phyloP scores from a whole-genome alignment of 2,329 filamentous ascomycete genomes.

The Ophiocordyceps australis region DNA sequence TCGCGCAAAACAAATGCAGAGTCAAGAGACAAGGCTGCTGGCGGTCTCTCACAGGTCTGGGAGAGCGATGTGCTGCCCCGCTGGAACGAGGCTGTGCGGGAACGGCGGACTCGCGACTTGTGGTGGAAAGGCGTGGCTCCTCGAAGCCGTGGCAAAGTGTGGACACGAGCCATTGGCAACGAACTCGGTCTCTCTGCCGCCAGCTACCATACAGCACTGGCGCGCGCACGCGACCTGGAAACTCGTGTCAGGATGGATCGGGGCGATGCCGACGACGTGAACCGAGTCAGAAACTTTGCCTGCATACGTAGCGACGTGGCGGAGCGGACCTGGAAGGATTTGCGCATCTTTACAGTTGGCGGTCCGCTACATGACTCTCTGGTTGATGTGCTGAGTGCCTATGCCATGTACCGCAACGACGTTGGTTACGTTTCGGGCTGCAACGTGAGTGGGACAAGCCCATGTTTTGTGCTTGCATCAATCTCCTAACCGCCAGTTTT shows the following conservation, averaged over 20 bases:
- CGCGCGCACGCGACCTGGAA: conserved; percentile 46
- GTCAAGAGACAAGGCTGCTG: conserved; percentile 33
- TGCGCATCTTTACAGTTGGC: conserved; percentile 51
- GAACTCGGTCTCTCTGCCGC: conserved; percentile 47
- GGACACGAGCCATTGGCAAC: conserved; percentile 56
- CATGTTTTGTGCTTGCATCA: too few relatives aligned
- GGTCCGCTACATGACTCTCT: conserved; percentile 51
- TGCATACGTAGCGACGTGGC: conserved; percentile 46
- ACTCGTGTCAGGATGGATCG: conserved; percentile 31
- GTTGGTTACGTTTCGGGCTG: conserved; percentile 62
- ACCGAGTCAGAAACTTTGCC: conserved; percentile 40
- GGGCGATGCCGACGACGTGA: conserved; percentile 32
- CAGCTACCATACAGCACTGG: conserved; percentile 54
- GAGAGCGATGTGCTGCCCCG: conserved; percentile 60
- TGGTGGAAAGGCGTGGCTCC: conserved; percentile 72
- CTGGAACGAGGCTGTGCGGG: conserved; percentile 52
- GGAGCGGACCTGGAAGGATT: conserved; percentile 47
- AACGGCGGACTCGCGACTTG: conserved; percentile 53
- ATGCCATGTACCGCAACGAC: conserved; percentile 67
- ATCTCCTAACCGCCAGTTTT: too few relatives aligned
- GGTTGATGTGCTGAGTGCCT: conserved; percentile 58
- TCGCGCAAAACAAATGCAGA: conserved; percentile 30
- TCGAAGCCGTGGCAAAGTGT: conserved; percentile 49
- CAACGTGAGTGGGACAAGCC: conserved; percentile 50
- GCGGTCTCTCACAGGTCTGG: conserved; percentile 46